Base-by-base conservation (phyloP, 1,139 yeast genomes). In the Diutina neorugosa region DNA sequence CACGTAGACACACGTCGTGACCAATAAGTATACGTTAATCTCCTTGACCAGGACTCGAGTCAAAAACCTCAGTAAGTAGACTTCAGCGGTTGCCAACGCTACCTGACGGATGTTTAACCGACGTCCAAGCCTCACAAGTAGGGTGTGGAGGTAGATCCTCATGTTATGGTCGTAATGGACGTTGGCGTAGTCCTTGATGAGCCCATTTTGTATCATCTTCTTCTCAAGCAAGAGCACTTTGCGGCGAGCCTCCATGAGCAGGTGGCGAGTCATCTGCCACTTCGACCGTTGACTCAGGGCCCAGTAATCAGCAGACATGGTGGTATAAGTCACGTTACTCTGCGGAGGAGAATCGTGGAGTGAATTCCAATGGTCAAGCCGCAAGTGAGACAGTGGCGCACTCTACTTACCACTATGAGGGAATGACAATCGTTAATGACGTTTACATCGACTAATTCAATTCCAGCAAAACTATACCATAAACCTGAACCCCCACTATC, bases 71-170 rank as follows among this genome's bases (percentile, higher is more conserved):
- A 86, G 74, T 19, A 89, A 66, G 61, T 89, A 93, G 2, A 89
- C 80, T 62, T 91, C 96, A 0, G 97, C 96, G 0, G 96, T 87
- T 1, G 96, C 88, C 42, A 91, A 65, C 0, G 94, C 94, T 44
- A 90, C 76, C 63, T 91, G 97, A 51, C 98, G 70, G 41, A 88
- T 73, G 55, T 81, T 82, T 53, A 93, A 69, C 53, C 94, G 74
- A 58, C 95, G 72, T 0, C 97, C 97, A 16, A 93, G 71, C 61
- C 84, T 81, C 61, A 84, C 82, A 47, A 88, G 74, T 57, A 88
- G 69, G 55, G 81, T 80, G 63, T 85, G 90, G 56, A 85, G 71
- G 63, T 80, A 85, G 44, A 86, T 84, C 55, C 90, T 67, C 77
- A 83, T 75, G 62, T 81, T 81, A 55, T 73, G 69, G 62, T 84